These are phyloP conservation scores for Talaromyces piceae DNA, from an alignment of 2,329 filamentous ascomycete genomes.

Conservation along the genomic window DNA sequence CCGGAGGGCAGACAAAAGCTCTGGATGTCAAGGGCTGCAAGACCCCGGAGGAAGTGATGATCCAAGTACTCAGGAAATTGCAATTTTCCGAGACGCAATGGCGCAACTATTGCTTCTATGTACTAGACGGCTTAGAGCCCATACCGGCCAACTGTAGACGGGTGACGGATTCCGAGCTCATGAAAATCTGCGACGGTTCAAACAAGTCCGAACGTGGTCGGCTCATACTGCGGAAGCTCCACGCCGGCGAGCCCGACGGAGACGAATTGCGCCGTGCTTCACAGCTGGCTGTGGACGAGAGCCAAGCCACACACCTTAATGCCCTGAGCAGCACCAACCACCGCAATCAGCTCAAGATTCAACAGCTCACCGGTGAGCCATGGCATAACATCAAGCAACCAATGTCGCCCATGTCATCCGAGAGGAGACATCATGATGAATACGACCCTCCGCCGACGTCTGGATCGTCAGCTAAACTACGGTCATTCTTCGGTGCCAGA, in stretches of 20 bases:
- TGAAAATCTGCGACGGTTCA: constrained; percentile 82
- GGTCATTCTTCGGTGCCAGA: constrained; percentile 77
- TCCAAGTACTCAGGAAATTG: constrained; percentile 81
- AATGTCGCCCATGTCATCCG: constrained; percentile 60
- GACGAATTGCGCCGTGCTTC: constrained; percentile 82
- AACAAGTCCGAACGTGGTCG: constrained; percentile 80
- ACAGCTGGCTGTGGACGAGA: constrained; percentile 82
- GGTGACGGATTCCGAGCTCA: constrained; percentile 77
- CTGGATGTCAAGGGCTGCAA: constrained; percentile 88
- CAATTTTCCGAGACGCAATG: constrained; percentile 82
- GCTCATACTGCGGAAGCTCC: constrained; percentile 86
- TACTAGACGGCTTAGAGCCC: constrained; percentile 76
- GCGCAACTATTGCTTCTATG: constrained; percentile 94
- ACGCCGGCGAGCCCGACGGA: constrained; percentile 78
- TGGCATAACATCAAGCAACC: constrained; percentile 82
- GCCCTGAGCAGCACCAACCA: constrained; percentile 57
- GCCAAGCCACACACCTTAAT: constrained; percentile 61
- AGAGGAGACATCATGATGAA: constrained; percentile 23
- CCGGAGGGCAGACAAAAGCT: constrained; percentile 83
- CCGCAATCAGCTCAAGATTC: constrained; percentile 77
- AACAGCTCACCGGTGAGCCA: constrained; percentile 80
- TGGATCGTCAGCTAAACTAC: constrained; percentile 26
- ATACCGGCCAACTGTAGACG: constrained; percentile 74
- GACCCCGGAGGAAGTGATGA: constrained; percentile 86
- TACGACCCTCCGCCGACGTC: constrained; percentile 20